Conservation (phyloP, 257 asterid species). For the Gentiana macrophylla region DNA sequence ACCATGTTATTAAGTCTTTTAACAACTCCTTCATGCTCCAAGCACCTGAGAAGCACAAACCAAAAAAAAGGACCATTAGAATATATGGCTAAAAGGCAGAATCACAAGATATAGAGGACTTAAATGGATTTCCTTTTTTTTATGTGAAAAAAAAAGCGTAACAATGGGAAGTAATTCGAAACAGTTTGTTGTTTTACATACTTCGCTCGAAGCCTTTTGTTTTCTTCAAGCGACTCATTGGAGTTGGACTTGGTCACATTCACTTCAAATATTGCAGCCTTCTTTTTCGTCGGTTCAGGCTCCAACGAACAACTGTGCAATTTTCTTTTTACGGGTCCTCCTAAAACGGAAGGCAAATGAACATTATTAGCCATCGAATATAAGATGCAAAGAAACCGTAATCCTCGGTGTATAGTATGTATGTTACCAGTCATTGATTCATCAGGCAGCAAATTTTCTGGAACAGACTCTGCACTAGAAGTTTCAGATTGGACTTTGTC, state of each 20-base stretch:
- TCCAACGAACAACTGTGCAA: constrained; percentile 24
- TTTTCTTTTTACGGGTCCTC: constrained; percentile 47
- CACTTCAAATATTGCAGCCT: constrained; percentile 14
- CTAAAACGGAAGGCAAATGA: constrained; percentile 8
- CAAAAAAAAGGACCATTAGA: no score
- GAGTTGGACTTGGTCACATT: constrained; percentile 9
- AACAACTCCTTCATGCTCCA: constrained; percentile 41
- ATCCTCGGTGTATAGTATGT: neutral
- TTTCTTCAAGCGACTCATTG: constrained; percentile 34
- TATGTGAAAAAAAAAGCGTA: no score
- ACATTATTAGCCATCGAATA: neutral
- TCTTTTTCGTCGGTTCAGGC: constrained; percentile 36
- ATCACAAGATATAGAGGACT: neutral
- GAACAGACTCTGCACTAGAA: constrained; percentile 9
- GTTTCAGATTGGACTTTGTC: constrained; percentile 11
- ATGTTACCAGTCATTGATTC: constrained; percentile 8
- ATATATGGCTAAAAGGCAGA: neutral
- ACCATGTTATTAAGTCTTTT: constrained; percentile 63
- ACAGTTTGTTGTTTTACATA: constrained; percentile 24
- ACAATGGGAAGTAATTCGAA: neutral
- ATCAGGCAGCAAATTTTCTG: constrained; percentile 14
- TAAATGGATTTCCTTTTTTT: neutral
- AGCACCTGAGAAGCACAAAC: constrained; percentile 37
- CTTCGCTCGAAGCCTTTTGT: constrained; percentile 44
- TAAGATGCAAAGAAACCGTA: neutral